Conservation (phyloP, 306 rosid species). For the Arachis stenosperma region DNA sequence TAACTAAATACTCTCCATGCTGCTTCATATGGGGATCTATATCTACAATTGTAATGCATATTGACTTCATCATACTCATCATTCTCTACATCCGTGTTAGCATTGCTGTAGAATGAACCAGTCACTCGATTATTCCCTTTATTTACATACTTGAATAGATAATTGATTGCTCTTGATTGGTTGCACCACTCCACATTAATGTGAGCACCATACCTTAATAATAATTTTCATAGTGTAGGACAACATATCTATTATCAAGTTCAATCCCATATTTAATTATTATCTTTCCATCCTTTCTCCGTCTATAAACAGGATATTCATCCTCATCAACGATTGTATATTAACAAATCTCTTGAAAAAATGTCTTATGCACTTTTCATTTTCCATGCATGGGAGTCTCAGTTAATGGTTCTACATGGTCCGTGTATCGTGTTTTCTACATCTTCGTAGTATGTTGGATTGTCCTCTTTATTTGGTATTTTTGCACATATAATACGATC, state of each 20-base stretch:
- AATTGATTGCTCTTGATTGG: too few species aligned
- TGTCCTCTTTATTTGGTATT: background rate
- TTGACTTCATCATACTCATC: too few species aligned
- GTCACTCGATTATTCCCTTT: background rate
- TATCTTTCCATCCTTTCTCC: background rate
- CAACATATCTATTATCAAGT: background rate
- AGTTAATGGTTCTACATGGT: background rate
- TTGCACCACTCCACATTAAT: too few species aligned
- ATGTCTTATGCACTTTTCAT: background rate
- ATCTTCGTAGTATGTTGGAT: background rate
- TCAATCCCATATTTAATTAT: background rate
- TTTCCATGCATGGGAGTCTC: background rate
- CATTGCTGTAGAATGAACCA: background rate
- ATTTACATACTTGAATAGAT: background rate
- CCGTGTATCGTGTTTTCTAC: background rate
- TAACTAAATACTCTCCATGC: background rate
- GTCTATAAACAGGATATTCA: background rate
- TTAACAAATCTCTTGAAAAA: background rate
- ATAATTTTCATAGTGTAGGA: background rate
- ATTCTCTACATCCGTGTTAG: too few species aligned
- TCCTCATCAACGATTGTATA: background rate
- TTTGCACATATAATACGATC: background rate
- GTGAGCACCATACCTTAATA: too few species aligned
- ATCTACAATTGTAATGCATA: background rate
- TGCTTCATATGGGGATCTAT: background rate